Evolutionary conservation across 2,329 filamentous ascomycete species (phyloP), one percentile per base, ranked within the genome.

Genomic region (Arthrobotrys pseudoclavata): DNA sequence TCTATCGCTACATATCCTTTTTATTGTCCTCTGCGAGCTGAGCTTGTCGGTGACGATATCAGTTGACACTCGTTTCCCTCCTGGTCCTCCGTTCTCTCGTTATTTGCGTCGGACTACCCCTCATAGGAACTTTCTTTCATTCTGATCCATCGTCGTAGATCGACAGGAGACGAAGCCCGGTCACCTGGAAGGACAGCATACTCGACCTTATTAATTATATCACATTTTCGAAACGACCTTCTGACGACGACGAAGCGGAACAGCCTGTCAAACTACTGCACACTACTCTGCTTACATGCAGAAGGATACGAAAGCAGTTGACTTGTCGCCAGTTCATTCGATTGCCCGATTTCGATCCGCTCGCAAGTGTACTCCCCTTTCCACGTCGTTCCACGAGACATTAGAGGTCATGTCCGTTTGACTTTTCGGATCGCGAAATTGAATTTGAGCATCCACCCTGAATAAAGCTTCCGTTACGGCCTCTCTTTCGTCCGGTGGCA

Each of bases 321-420:
- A 76, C 72, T 76, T 70, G 72, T 76, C 72, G 64, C 60, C 40
- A 70, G 72, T 66, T 70, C 72, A 76, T 76, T 70, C 66, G 66
- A 76, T 76, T 76, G 60, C 48, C 69, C 66, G 66, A 66, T 52
- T 67, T 48, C 42, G 64, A 57, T 67, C 48, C 57, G 57, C 72
- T 69, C 50, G 50, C 62, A 45, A 47, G 45, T 53, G 64, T 42
- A 69, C 50, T 70, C 72, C 50, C 66, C 66, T 76, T 69, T 70
- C 66, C 47, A 50, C 50, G 55, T 64, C 69, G 55, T 40, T 20
- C 52, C 60, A 42, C 48, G 60, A 60, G 60, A 66, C 45, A 24
- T 22, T 42, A 15, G 47, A 57, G 55, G 72, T 61, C 66, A 76
- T 70, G 57, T 69, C 52, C 60, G 29, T 70, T 66, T 76, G 55